Evolutionary conservation across 169 alveolate species (phyloP), one percentile per base, ranked within the genome.

Genomic region (Plasmodium coatneyi): DNA sequence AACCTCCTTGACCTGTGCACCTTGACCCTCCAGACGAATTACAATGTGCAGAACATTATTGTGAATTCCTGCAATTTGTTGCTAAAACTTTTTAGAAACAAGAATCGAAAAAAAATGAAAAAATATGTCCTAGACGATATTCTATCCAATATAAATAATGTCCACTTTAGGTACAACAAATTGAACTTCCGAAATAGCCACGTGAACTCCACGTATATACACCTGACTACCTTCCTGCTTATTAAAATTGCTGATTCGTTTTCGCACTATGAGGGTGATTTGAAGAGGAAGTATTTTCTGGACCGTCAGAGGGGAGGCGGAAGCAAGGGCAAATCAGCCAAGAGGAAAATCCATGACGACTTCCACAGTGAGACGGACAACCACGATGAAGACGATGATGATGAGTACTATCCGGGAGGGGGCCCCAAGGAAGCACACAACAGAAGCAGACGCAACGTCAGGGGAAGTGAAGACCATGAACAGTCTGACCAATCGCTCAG

Each of bases 161-260:
- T 89, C 30, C 66, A 89, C 30, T 89, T 89, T 79, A 89, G 81
- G 30, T 89, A 89, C 41, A 89, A 89, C 60, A 89, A 78, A 34
- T 3, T 89, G 74, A 89, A 54, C 54, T 89, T 89, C 82, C 80
- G 82, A 46, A 89, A 89, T n/a, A 79, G 71, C 52, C 82, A 79
- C 9, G 49, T 41, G n/a, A 89, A 79, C 25, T 79, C 94, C 3
- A 89, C 94, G 0, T 89, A 89, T 60, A 80, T 89, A 56, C 94
- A 89, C 71, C 71, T 89, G 22, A 16, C 36, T 5, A 79, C 80
- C 19, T 89, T 89, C 25, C 22, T 89, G 70, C 52, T 89, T n/a
- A 34, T 89, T 16, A 89, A 89, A 80, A 80, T 89, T 14, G 90
- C 90, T 1, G 94, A 89, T 19, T 56, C 90, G 4, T 89, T 89